Conservation (phyloP, 495 filamentous ascomycete species). For the Xylaria grammica region DNA sequence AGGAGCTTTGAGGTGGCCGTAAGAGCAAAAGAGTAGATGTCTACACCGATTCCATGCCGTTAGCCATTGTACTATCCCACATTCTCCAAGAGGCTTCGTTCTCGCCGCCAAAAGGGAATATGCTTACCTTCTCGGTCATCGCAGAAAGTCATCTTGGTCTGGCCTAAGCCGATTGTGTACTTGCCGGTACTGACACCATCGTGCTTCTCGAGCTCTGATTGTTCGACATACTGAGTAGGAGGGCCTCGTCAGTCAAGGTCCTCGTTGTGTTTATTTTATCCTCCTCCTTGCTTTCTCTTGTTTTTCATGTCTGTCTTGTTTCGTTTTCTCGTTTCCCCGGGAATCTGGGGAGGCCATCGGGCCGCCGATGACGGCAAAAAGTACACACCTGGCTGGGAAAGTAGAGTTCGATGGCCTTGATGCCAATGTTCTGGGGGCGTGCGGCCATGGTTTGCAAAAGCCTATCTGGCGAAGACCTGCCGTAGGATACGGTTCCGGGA, state of each 20-base stretch:
- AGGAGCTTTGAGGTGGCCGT: slow-evolving; percentile 88
- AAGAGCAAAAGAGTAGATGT: slow-evolving; percentile 97
- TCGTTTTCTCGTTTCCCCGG: too few relatives aligned
- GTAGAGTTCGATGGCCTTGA: slow-evolving; percentile 99
- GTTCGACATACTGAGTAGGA: slow-evolving; percentile 83
- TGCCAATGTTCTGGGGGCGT: slow-evolving; percentile 95
- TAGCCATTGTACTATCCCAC: slow-evolving; percentile 15
- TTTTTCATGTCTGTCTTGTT: not conserved
- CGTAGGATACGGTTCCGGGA: slow-evolving; percentile 14
- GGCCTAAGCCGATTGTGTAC: slow-evolving; percentile 98
- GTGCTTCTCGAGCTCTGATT: slow-evolving; percentile 94
- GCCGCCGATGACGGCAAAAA: slow-evolving; percentile 4
- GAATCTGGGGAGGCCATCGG: not conserved
- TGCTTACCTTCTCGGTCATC: slow-evolving; percentile 94
- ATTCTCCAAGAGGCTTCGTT: not conserved
- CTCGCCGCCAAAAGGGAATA: too few relatives aligned
- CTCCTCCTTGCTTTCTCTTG: not conserved
- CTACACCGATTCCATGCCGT: slow-evolving; percentile 49
- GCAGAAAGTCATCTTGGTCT: slow-evolving; percentile 99
- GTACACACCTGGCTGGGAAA: slow-evolving; percentile 88
- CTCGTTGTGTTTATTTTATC: not conserved
- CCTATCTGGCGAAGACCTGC: slow-evolving; percentile 28
- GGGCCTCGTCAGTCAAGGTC: slow-evolving; percentile 34
- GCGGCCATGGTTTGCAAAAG: slow-evolving; percentile 71
- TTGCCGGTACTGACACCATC: slow-evolving; percentile 94